phyloP scores from a whole-genome alignment of 148 eudicot genomes.

The Limonium bicolor region DNA sequence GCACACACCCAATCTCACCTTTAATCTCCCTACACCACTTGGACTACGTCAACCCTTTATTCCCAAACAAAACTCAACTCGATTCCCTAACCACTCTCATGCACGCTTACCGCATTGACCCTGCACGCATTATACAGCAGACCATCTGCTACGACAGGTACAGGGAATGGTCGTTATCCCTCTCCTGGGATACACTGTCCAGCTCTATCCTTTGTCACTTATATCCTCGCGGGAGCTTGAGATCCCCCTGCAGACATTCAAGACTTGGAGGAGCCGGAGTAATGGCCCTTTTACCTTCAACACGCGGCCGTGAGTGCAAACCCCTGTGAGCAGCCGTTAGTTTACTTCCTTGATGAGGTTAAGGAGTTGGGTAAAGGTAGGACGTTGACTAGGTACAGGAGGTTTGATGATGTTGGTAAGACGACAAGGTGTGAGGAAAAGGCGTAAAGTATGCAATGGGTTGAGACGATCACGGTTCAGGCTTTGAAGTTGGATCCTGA shows the following conservation, averaged over 20 bases:
- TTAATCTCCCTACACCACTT: constrained; percentile 90
- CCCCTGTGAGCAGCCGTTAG: constrained; percentile 40
- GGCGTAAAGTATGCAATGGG: constrained; percentile 19
- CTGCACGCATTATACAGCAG: constrained; percentile 54
- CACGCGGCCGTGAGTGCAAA: constrained; percentile 44
- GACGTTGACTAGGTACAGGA: constrained; percentile 34
- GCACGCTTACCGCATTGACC: constrained; percentile 40
- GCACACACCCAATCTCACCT: constrained; percentile 73
- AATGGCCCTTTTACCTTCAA: constrained; percentile 77
- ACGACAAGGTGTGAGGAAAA: constrained; percentile 20
- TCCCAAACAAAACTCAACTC: constrained; percentile 39
- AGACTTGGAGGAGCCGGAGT: constrained; percentile 60
- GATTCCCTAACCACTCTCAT: constrained; percentile 38
- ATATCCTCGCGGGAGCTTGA: constrained; percentile 36
- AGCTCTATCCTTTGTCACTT: constrained; percentile 45
- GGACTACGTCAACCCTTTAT: constrained; percentile 40
- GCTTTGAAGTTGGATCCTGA: constrained; percentile 43
- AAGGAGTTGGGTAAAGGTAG: constrained; percentile 20
- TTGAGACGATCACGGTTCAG: constrained; percentile 30
- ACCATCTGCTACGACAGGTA: constrained; percentile 48
- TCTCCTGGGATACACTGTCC: constrained; percentile 87
- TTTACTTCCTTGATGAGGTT: constrained; percentile 38
- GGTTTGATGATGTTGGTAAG: constrained; percentile 15
- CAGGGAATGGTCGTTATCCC: constrained; percentile 66
- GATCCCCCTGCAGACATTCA: constrained; percentile 57